phyloP scores from a whole-genome alignment of 345 rosid species.

The Ceriops tagal region DNA sequence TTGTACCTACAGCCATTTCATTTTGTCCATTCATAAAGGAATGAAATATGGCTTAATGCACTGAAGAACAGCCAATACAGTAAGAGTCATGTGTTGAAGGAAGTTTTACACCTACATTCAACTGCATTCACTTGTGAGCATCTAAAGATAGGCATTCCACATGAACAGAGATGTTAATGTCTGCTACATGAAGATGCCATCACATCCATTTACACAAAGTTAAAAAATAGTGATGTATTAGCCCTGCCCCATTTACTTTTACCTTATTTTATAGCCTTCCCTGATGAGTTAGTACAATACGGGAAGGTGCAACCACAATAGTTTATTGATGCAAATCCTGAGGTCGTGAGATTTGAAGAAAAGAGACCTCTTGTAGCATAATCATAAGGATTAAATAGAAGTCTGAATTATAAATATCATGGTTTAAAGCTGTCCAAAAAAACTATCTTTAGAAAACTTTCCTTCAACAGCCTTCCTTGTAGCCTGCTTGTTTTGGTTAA shows the following conservation, averaged over 20 bases:
- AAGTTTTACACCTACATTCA: not conserved
- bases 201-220: too few species aligned
- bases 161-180: not conserved
- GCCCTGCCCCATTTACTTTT: not conserved
- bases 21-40: constrained; percentile 12
- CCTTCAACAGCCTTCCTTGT: too few species aligned
- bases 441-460: too few species aligned
- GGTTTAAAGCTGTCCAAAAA: too few species aligned
- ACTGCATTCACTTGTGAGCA: not conserved
- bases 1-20: constrained; percentile 55
- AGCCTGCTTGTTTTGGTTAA: too few species aligned
- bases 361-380: too few species aligned
- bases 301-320: not conserved
- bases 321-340: too few species aligned
- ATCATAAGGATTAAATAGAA: too few species aligned
- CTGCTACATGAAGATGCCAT: not conserved
- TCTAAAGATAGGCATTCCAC: not conserved
- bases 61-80: not conserved
- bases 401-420: too few species aligned
- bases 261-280: not conserved
- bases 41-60: not conserved
- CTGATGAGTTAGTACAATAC: not conserved
- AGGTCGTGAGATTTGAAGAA: too few species aligned
- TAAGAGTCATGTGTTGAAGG: not conserved
- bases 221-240: too few species aligned